These are phyloP conservation scores for Coemansia umbellata DNA, from an alignment of 192 early-diverging fungal genomes.

Conservation along the genomic window DNA sequence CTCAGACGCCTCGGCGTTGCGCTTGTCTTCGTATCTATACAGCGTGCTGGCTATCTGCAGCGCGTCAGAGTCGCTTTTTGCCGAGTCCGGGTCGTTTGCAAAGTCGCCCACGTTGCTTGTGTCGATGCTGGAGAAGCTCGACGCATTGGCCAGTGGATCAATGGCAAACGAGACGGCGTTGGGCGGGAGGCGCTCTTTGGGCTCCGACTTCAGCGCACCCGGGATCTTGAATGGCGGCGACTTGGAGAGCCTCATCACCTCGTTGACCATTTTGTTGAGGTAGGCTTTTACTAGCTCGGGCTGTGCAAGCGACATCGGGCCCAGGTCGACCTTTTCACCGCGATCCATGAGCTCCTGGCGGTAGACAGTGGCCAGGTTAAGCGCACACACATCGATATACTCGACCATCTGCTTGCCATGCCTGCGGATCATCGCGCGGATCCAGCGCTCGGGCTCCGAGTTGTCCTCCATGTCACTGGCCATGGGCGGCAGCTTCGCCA, in stretches of 20 bases:
- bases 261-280: conserved; percentile 17
- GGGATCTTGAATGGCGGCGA: too few species aligned
- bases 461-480: conserved; percentile 22
- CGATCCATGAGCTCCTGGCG: conserved; percentile 11
- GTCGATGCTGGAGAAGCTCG: too few species aligned
- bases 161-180: too few species aligned
- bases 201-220: too few species aligned
- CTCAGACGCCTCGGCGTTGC: background rate
- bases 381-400: conserved; percentile 30
- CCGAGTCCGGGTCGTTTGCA: too few species aligned
- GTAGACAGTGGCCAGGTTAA: conserved; percentile 28
- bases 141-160: too few species aligned
- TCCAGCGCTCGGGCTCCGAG: conserved; percentile 41
- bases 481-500: background rate
- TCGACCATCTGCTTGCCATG: conserved; percentile 28
- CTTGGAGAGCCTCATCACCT: conserved; percentile 10
- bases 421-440: conserved; percentile 39
- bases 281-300: background rate
- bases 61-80: too few species aligned
- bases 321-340: background rate
- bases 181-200: too few species aligned
- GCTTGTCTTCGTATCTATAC: background rate
- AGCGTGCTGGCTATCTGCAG: too few species aligned
- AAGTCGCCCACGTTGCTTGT: too few species aligned
- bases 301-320: background rate